Conservation (phyloP, 73 alveolate genomes). For the Tetrahymena borealis region DNA sequence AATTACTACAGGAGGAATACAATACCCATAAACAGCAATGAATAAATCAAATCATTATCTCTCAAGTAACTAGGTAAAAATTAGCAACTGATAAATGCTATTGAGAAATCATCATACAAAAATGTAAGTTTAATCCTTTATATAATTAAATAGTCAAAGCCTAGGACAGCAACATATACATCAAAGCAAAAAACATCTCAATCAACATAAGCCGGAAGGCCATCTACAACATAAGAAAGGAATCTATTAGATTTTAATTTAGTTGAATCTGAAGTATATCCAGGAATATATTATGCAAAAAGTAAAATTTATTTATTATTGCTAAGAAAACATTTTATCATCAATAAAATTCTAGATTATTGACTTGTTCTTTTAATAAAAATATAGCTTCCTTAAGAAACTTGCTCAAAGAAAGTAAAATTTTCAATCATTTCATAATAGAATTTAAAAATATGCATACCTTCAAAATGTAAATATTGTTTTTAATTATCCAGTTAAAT, state of each 20-base stretch:
- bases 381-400: background rate
- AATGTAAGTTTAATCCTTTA: background rate
- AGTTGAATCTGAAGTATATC: background rate
- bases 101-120: background rate
- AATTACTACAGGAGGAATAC: background rate
- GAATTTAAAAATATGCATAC: no score
- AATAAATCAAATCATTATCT: background rate
- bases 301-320: background rate
- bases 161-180: background rate
- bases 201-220: background rate
- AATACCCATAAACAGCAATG: background rate
- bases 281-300: background rate
- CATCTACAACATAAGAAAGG: background rate
- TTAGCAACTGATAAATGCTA: no score
- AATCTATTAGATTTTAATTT: background rate
- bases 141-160: background rate
- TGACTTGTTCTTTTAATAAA: no score
- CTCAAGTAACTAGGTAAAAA: background rate
- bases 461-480: no score
- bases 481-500: background rate
- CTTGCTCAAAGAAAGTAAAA: background rate
- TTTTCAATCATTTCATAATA: background rate
- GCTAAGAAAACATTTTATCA: no score
- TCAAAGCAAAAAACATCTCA: background rate
- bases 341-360: no score